Evolutionary conservation across 139 green algal genomes (phyloP), one percentile per base, ranked within the genome.

Genomic region (Dunaliella primolecta): DNA sequence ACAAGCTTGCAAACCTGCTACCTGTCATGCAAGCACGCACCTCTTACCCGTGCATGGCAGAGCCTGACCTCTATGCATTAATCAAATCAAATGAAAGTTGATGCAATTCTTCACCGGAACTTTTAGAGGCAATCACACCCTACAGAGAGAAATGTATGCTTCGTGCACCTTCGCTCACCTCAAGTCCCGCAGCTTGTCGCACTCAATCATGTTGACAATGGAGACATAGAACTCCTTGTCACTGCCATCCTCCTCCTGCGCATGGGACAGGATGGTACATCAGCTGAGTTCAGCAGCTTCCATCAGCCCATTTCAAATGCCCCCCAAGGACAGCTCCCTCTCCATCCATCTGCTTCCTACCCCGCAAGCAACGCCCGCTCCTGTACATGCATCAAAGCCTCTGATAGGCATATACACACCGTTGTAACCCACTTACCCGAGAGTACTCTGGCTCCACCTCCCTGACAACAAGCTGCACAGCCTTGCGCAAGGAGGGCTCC

Each of bases 201-300:
- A 78, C 64, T 78, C 64, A 35, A 85, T 86, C 76, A 97, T 83
- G 88, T 95, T 95, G 82, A 91, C 94, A 84, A 99, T 95, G 27
- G 85, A 89, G 11, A 98, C 82, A 86, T 94, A 98, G 84, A 97
- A 98, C 86, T 98, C 95, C 86, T 95, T 96, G 32, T 95, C 90
- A 24, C 29, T 75, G n/a, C 89, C 34, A 27, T 90, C 80, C 11
- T 88, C 89, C 24, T 92, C 88, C 75, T 94, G 91, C 33, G 33
- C 15, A 56, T 32, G 3, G 23, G 15, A 31, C 7, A 57, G 33
- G 15, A 81, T 31, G 3, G 55, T 79, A 33, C n/a, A n/a, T n/a
- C n/a, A n/a, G n/a, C n/a, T n/a, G 74, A 33, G 74, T 21, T 27
- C 21, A 35, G 21, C 29, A 36, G 71, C 29, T 78, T 3, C 27